Base-by-base conservation (phyloP, 768 basidiomycete species). In the Hygrocybe coccinea region DNA sequence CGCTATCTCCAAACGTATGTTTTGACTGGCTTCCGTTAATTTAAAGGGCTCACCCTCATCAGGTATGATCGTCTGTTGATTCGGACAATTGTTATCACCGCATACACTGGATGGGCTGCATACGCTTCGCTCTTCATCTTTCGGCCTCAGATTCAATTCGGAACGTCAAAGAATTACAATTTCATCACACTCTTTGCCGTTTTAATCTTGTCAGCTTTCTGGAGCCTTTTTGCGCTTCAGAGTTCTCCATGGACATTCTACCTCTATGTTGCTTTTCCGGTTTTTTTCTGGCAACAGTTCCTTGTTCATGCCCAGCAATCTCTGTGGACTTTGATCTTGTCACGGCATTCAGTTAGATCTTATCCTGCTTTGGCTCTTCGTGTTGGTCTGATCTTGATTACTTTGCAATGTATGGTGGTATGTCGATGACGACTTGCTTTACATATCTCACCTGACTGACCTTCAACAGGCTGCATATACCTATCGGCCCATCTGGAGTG, bases 31-130 rank as follows among this genome's bases (percentile, higher is more conserved):
- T 5, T 33, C n/a, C n/a, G 19, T 21, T 8, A 29, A 43, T 2
- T 41, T 15, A 15, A 19, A 19, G 14, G n/a, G 22, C 29, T 21
- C 9, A 33, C 9, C 8, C 36, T 29, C 21, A 19, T 19, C 22
- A 59, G 59, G 8, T 60, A 92, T 66, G 89, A 94, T 64, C 83
- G 88, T 15, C 72, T 80, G 29, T 69, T 92, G 44, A 85, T 94
- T 25, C 80, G 84, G 14, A 71, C 64, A 2, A 82, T 93, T 59
- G 90, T 91, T 50, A 79, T 78, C 1, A 64, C 77, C 6, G 89
- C 88, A 1, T 93, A 94, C 67, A 65, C 78, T 2, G 89, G 89
- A 51, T 94, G 91, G 89, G 82, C 81, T 17, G 83, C 82, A 1
- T 91, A 82, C 66, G 74, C 81, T 5, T 80, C 83, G 0, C 66